phyloP scores from a whole-genome alignment of 768 basidiomycete genomes.

The Crepidotus variabilis region DNA sequence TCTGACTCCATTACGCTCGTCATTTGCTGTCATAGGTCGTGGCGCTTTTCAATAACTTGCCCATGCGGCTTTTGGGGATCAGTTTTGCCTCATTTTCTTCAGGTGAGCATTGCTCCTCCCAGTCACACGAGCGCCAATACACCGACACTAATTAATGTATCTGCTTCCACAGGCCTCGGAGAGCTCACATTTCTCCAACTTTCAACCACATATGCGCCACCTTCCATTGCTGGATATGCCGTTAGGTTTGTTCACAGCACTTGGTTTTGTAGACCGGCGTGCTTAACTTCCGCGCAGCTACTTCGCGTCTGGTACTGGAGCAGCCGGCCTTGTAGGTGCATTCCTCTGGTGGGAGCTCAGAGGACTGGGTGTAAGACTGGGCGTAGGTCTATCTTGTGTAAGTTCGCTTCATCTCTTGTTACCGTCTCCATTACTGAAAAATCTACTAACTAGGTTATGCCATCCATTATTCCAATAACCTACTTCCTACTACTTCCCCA shows the following conservation, averaged over 20 bases:
- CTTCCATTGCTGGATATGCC: slow-evolving; percentile 68
- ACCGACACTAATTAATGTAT: slow-evolving; percentile 2
- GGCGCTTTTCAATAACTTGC: slow-evolving; percentile 62
- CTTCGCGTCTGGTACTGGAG: slow-evolving; percentile 93
- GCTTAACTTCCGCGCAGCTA: slow-evolving; percentile 44
- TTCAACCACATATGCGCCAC: slow-evolving; percentile 74
- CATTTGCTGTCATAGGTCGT: slow-evolving; percentile 51
- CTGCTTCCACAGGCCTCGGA: slow-evolving; percentile 65
- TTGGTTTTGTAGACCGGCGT: background rate
- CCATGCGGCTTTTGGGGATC: slow-evolving; percentile 56
- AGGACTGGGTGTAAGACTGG: slow-evolving; percentile 75
- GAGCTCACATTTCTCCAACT: slow-evolving; percentile 94
- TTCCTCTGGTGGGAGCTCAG: slow-evolving; percentile 94
- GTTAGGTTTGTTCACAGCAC: slow-evolving; percentile 33
- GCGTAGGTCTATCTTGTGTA: slow-evolving; percentile 82
- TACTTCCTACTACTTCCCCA: slow-evolving; percentile 78
- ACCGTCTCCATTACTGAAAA: background rate
- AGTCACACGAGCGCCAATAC: background rate
- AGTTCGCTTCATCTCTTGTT: slow-evolving; percentile 19
- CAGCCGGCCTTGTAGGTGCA: slow-evolving; percentile 89
- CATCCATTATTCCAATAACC: slow-evolving; percentile 72
- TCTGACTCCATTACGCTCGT: background rate
- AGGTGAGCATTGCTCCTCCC: slow-evolving; percentile 35
- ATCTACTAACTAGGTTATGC: slow-evolving; percentile 57
- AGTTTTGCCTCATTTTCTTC: slow-evolving; percentile 80